These are phyloP conservation scores for Thuidium tamariscinum DNA, from an alignment of 225 moss, liverwort and hornwort species.

Conservation along the genomic window DNA sequence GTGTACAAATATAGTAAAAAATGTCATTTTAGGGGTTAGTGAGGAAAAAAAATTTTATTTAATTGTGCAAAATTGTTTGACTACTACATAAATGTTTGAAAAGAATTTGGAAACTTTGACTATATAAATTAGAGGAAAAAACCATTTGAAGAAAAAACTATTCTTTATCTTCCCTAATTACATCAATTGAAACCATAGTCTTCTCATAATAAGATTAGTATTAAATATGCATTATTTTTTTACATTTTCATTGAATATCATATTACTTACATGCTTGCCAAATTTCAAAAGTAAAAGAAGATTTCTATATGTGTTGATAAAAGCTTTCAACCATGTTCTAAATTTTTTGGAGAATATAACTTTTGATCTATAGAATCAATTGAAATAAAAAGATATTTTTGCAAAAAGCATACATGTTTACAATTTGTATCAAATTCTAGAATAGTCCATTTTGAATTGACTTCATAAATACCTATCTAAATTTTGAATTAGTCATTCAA, in stretches of 20 bases:
- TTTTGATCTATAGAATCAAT: not conserved
- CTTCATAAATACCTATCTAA: not conserved
- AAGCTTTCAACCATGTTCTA: not conserved
- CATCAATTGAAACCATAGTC: not conserved
- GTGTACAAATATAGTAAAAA: accelerated
- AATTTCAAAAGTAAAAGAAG: not conserved
- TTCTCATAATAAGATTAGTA: accelerated
- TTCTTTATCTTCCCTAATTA: not conserved
- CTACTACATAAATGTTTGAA: not conserved
- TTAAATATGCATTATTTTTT: no score
- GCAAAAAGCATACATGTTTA: accelerated
- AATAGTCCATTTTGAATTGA: not conserved
- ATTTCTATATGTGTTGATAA: accelerated
- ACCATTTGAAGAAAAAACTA: accelerated
- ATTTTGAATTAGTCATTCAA: not conserved
- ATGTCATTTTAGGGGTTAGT: accelerated
- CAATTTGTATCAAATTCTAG: no score
- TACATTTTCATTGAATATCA: not conserved
- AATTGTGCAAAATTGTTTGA: not conserved
- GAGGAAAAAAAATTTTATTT: not conserved
- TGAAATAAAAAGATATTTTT: not conserved
- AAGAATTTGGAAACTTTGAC: not conserved
- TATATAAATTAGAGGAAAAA: not conserved
- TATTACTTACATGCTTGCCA: not conserved
- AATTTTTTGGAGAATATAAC: no score